Conservation (phyloP, 441 rosid genomes). For the Viola pubescens region DNA sequence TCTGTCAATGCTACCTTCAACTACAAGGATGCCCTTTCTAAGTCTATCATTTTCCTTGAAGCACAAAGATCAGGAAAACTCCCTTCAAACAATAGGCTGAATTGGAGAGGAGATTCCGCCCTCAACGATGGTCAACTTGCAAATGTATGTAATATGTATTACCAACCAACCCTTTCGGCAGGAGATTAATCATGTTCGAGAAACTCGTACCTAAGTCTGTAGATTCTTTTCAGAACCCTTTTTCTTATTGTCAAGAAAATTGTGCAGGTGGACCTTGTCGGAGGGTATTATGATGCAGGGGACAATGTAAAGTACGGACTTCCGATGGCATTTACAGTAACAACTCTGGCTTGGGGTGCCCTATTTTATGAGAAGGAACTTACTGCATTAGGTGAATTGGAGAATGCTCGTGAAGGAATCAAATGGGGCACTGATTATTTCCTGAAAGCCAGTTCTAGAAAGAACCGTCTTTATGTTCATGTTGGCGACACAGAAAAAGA, state of each 20-base stretch:
- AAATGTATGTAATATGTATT: conserved; percentile 25
- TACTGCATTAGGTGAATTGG: conserved; percentile 39
- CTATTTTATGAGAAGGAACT: conserved; percentile 42
- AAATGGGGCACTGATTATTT: conserved; percentile 93
- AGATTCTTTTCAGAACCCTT: not conserved
- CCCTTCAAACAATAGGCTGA: conserved; percentile 43
- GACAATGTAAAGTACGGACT: conserved; percentile 86
- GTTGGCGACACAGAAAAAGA: conserved; percentile 76
- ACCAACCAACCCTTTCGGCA: not conserved
- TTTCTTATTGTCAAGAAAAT: not conserved
- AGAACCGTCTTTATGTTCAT: conserved; percentile 60
- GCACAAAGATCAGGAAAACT: conserved; percentile 91
- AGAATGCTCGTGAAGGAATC: conserved; percentile 37
- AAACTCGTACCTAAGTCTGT: not conserved
- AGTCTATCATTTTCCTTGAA: conserved; percentile 73
- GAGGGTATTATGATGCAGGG: conserved; percentile 97
- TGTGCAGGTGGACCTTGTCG: conserved; percentile 56
- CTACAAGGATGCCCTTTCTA: conserved; percentile 65
- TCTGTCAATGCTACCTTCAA: conserved; percentile 34
- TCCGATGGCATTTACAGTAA: conserved; percentile 85
- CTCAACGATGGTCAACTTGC: conserved; percentile 72
- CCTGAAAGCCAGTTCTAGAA: conserved; percentile 48
- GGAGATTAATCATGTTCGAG: not conserved
- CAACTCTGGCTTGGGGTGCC: conserved; percentile 71
- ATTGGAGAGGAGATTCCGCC: conserved; percentile 92